Evolutionary conservation across 2,329 filamentous ascomycete species (phyloP).

Genomic region (Eutypella sp.): DNA sequence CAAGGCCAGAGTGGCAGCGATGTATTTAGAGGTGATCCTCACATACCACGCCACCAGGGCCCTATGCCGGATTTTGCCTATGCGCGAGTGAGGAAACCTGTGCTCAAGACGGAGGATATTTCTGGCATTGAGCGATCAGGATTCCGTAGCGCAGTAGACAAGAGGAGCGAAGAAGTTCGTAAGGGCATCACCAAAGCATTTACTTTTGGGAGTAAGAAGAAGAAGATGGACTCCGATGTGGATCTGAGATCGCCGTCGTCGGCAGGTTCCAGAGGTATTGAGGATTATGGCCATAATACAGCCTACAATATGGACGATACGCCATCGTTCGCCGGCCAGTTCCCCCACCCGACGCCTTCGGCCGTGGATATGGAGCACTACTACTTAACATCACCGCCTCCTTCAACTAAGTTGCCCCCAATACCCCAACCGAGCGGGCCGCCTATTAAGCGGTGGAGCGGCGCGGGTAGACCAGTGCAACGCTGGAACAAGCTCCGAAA

Average conservation of each 20-base stretch:
- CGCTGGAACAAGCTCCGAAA: constrained; percentile 55
- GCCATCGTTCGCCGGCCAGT: constrained; percentile 17
- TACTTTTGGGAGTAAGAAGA: constrained; percentile 44
- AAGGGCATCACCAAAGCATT: constrained; percentile 51
- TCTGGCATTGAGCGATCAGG: constrained; percentile 52
- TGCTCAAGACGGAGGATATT: constrained; percentile 44
- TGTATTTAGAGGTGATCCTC: constrained; percentile 27
- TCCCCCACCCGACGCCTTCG: constrained; percentile 13
- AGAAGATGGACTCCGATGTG: constrained; percentile 29
- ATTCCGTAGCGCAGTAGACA: constrained; percentile 47
- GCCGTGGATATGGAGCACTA: constrained; percentile 17
- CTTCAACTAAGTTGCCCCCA: constrained; percentile 38
- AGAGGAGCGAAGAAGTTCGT: constrained; percentile 50
- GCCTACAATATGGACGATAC: constrained; percentile 17
- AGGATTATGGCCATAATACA: constrained; percentile 11
- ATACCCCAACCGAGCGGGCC: constrained; percentile 31
- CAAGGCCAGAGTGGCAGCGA: constrained; percentile 36
- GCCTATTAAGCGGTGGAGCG: constrained; percentile 49
- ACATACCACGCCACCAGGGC: constrained; percentile 18
- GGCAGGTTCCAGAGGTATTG: constrained; percentile 30
- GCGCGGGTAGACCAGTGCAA: constrained; percentile 42
- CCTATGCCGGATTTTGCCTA: constrained; percentile 40
- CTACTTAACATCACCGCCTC: constrained; percentile 32
- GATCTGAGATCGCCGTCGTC: constrained; percentile 32
- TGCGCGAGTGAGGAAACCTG: constrained; percentile 36